Percentiles rank a stretch among this genome's conserved stretches.
These are phyloP conservation scores for Naganishia kalamii DNA, from an alignment of 768 basidiomycete species.

Conservation along the genomic window DNA sequence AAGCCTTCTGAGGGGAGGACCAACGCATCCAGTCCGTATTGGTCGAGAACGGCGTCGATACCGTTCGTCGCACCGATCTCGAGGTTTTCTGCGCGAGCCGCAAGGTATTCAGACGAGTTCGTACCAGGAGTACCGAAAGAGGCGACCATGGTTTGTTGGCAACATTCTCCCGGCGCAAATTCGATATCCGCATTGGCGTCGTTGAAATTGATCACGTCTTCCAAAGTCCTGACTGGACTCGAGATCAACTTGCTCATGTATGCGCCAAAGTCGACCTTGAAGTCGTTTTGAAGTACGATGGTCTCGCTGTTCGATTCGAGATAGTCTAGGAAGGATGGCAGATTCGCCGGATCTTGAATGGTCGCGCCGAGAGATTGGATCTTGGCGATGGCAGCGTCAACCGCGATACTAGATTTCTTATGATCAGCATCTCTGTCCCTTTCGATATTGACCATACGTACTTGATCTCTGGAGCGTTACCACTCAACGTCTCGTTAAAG, in stretches of 20 bases:
- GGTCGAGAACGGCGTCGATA: slow-evolving; percentile 28
- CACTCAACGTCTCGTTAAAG: slow-evolving; percentile 15
- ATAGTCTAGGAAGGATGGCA: slow-evolving; percentile 26
- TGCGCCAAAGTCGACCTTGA: slow-evolving; percentile 32
- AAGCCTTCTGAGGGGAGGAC: slow-evolving; percentile 32
- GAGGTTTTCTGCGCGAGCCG: slow-evolving; percentile 25
- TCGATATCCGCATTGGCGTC: slow-evolving; percentile 33
- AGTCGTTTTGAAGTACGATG: slow-evolving; percentile 25
- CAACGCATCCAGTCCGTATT: slow-evolving; percentile 31
- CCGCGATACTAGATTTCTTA: background rate
- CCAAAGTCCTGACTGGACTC: slow-evolving; percentile 8
- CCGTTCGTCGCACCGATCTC: slow-evolving; percentile 27
- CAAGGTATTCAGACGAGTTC: slow-evolving; percentile 24
- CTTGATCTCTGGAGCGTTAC: slow-evolving; percentile 23
- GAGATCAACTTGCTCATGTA: slow-evolving; percentile 27
- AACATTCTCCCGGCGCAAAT: slow-evolving; percentile 35
- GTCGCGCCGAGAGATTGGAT: slow-evolving; percentile 25
- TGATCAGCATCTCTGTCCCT: too few relatives aligned
- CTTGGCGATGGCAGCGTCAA: slow-evolving; percentile 25
- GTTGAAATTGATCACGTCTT: slow-evolving; percentile 36
- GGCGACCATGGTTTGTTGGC: slow-evolving; percentile 31
- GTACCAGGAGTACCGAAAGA: slow-evolving; percentile 27
- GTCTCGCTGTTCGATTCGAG: slow-evolving; percentile 23
- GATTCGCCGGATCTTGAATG: slow-evolving; percentile 24
- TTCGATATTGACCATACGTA: background rate